Conservation (phyloP, 805 yeast species). For the Teunomyces pallodes region DNA sequence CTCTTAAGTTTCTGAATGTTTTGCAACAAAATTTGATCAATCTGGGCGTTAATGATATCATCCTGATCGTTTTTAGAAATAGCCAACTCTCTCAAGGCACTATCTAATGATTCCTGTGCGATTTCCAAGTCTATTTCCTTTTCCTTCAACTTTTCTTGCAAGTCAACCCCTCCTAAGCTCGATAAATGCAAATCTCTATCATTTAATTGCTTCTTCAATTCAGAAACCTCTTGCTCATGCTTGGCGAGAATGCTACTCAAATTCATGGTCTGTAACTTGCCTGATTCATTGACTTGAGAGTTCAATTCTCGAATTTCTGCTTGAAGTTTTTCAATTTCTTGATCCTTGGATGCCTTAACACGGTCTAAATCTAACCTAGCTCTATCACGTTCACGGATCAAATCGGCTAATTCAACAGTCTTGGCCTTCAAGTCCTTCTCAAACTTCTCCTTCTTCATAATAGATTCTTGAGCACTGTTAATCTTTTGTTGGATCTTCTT, state of each 20-base stretch:
- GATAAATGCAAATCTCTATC: constrained; percentile 25
- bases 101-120: constrained; percentile 75
- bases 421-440: constrained; percentile 84
- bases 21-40: constrained; percentile 49
- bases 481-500: constrained; percentile 85
- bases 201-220: constrained; percentile 37
- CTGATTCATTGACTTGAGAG: constrained; percentile 55
- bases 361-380: constrained; percentile 81
- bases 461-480: constrained; percentile 84
- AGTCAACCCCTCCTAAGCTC: constrained; percentile 23
- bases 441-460: constrained; percentile 74
- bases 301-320: constrained; percentile 62
- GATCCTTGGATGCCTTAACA: constrained; percentile 59
- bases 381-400: constrained; percentile 85
- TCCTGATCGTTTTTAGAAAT: constrained; percentile 49
- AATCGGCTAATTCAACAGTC: constrained; percentile 82
- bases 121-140: constrained; percentile 79
- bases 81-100: constrained; percentile 60
- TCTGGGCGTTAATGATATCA: constrained; percentile 55
- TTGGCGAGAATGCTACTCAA: constrained; percentile 56
- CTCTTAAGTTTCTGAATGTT: constrained; percentile 48
- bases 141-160: constrained; percentile 51
- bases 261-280: constrained; percentile 62
- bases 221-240: constrained; percentile 62
- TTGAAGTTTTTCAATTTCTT: constrained; percentile 62